These are phyloP conservation scores for Cladorrhinum sp. DNA, from an alignment of 2,329 filamentous ascomycete species.

Conservation along the genomic window DNA sequence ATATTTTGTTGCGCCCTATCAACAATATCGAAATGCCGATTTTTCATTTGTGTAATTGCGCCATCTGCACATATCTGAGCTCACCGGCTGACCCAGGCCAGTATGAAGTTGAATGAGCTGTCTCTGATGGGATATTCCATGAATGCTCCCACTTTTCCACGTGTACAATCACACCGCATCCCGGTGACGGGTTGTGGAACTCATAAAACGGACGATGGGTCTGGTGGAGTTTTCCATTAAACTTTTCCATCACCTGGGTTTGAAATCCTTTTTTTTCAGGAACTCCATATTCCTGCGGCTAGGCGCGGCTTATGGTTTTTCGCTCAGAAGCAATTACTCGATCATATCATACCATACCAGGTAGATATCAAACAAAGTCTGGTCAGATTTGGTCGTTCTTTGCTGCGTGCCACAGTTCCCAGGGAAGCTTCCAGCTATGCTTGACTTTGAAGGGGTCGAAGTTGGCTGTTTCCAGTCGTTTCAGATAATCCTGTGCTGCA, in stretches of 20 bases:
- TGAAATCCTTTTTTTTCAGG: neutral
- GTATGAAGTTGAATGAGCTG: neutral
- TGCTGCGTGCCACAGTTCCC: conserved; percentile 60
- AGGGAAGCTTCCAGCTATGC: conserved; percentile 79
- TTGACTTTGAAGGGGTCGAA: conserved; percentile 76
- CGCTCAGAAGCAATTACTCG: neutral
- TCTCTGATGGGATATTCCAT: neutral
- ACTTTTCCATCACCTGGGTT: neutral
- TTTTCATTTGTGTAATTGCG: neutral
- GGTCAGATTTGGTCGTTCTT: conserved; percentile 46
- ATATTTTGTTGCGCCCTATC: neutral
- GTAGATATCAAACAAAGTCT: too few species aligned
- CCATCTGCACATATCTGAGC: neutral
- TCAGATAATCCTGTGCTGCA: conserved; percentile 73
- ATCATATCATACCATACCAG: neutral
- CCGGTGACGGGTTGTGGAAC: neutral
- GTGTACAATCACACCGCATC: neutral
- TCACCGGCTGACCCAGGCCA: neutral
- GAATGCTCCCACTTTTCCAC: neutral
- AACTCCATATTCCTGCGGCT: neutral
- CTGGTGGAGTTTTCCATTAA: neutral
- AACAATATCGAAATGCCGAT: neutral
- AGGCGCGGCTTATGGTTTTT: neutral
- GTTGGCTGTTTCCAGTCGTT: conserved; percentile 72
- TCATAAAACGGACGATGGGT: neutral